Base-by-base conservation (phyloP, 2,329 filamentous ascomycete genomes). In the Penicillium sclerotigenum region DNA sequence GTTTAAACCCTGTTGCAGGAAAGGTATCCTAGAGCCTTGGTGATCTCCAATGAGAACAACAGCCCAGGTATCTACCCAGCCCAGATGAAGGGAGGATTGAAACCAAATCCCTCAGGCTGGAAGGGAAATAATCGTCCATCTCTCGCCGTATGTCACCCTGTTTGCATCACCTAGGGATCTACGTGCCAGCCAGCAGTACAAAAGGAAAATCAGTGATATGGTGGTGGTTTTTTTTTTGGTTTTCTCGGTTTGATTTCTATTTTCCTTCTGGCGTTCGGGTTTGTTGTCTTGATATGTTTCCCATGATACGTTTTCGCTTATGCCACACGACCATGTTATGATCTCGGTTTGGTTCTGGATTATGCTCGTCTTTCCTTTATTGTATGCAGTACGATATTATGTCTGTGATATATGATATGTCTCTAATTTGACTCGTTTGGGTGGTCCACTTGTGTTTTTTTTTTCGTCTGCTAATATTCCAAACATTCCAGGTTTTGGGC, bases 271-370 rank as follows among this genome's bases (percentile, higher is more conserved):
- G 52, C 29, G 45, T 54, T 54, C 10, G 37, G 45, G 52, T 31
- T 31, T 45, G 52, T 31, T 54, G 52, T 54, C n/a, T 50, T 24
- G 45, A 50, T 49, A 42, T 41, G 10, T 54, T 49, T 26, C 13
- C 18, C 7, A 22, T 34, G 20, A 26, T 47, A 18, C 18, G 20
- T 49, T 16, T 48, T 20, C n/a, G 13, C 7, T 20, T 13, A 26
- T 49, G 36, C 5, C 16, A 38, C 26, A 31, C 18, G 18, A 37
- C 47, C 16, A 38, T 37, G 28, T 24, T 11, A 40, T 38, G 31
- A 28, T 29, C 29, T 20, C 18, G 34, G 47, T 6, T 33, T 33
- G 6, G 24, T 26, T 38, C 28, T 40, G 18, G 14, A 18, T 33
- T 11, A 34, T 42, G n/a, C n/a, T n/a, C n/a, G n/a, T n/a, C n/a